Base-by-base conservation (phyloP, 1,284 basidiomycete species). In the Tylopilus sp. region DNA sequence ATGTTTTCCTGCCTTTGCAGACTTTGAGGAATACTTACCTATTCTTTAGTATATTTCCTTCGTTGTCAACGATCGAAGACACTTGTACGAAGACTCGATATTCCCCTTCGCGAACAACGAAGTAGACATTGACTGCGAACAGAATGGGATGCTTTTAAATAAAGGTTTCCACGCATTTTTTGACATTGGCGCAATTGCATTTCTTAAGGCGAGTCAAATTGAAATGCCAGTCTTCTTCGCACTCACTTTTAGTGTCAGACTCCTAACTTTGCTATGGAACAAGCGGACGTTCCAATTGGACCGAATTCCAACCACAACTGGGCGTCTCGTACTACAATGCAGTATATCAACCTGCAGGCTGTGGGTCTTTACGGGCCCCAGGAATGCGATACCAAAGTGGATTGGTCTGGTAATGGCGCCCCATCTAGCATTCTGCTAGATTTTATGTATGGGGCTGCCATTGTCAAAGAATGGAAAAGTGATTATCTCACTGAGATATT, bases 41-140 rank as follows among this genome's bases (percentile, higher is more conserved):
- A 41, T 60, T 53, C 18, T 26, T 60, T 58, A 62, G 61, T 62
- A 60, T 4, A 39, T 62, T 47, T 16, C 32, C 41, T 16, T 13
- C 15, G 38, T 60, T 33, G 49, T 60, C 54, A 12, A 8, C 33
- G 52, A 44, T 29, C 33, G 26, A 10, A 26, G 15, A 12, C 8
- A 41, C 33, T 47, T 44, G 53, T 62, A 62, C 10, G 51, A 62
- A 61, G 36, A 5, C 32, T 19, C 7, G 9, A 19, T 51, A 61
- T 53, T 36, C 55, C 36, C 61, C 36, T 24, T 9, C n/a, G 51
- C 53, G n/a, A 51, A 36, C 41, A 44, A 44, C 32, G n/a, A n/a
- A n/a, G 22, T 62, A 49, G 41, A 36, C 44, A 53, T 53, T 24
- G 16, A 62, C 32, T 61, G 41, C 9, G 18, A 18, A 6, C 16